Conservation (phyloP, 2,329 filamentous ascomycete genomes). For the Claviceps quebecensis region DNA sequence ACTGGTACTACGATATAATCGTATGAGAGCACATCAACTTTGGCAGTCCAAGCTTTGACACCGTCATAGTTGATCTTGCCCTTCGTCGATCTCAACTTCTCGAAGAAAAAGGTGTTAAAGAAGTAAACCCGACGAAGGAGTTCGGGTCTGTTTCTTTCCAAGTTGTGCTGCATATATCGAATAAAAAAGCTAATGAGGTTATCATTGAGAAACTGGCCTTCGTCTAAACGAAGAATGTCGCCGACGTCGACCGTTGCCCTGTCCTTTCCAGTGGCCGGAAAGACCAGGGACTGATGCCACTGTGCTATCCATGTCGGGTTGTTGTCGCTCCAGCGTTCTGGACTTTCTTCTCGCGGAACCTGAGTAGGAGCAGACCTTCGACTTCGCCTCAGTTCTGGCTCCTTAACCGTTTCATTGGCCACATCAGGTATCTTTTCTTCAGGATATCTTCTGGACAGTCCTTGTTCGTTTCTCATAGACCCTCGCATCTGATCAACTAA, state of each 20-base stretch:
- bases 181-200: slow-evolving; percentile 84
- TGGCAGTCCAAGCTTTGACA: slow-evolving; percentile 78
- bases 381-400: slow-evolving; percentile 12
- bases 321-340: slow-evolving; percentile 32
- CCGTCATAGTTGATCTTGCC: slow-evolving; percentile 67
- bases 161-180: slow-evolving; percentile 51
- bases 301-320: slow-evolving; percentile 36
- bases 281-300: slow-evolving; percentile 48
- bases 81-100: slow-evolving; percentile 51
- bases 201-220: slow-evolving; percentile 82
- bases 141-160: slow-evolving; percentile 40
- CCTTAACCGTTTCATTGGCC: slow-evolving; percentile 2
- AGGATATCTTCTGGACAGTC: not conserved
- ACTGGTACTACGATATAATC: slow-evolving; percentile 89
- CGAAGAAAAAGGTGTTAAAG: slow-evolving; percentile 88
- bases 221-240: slow-evolving; percentile 67
- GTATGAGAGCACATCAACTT: slow-evolving; percentile 68
- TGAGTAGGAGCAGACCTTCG: slow-evolving; percentile 10
- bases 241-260: slow-evolving; percentile 52
- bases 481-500: slow-evolving; percentile 1
- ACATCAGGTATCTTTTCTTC: not conserved
- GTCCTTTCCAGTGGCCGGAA: slow-evolving; percentile 41
- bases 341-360: slow-evolving; percentile 7
- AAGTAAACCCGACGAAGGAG: slow-evolving; percentile 59
- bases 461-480: not conserved